Evolutionary conservation across 2,329 filamentous ascomycete genomes (phyloP), one percentile per base, ranked within the genome.

Genomic region (Diaporthe sp.): DNA sequence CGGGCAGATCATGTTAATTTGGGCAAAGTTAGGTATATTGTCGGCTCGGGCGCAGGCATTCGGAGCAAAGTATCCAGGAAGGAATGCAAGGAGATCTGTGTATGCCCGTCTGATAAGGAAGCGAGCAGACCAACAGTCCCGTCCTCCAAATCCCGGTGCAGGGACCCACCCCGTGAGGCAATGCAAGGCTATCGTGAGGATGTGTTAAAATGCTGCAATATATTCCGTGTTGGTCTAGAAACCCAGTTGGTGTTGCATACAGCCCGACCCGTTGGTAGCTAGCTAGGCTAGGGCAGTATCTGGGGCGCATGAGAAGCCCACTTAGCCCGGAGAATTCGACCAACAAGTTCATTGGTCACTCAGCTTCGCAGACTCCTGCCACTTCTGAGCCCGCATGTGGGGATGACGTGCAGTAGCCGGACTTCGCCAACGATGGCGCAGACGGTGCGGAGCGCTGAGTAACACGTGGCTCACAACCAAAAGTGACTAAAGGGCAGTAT

Each of bases 341-440:
- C 1, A 25, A 25, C 4, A 13, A 47, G 49, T 42, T 31, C 22
- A 65, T 73, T 73, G 58, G 71, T 34, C 47, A 31, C n/a, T 37
- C n/a, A 15, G 47, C 57, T 31, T 75, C 73, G 73, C 73, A 75
- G 39, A 71, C 37, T 75, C 31, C 37, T 75, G 65, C 73, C 73
- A 39, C 34, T 4, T 65, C 37, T 42, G 22, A 39, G 44, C 25
- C 15, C 10, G 15, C 34, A 10, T 74, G 71, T 55, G 71, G 71
- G 25, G 71, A 28, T 57, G 39, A 65, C 58, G 9, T 44, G 71
- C 71, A 73, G 39, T 72, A 72, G 57, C n/a, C 31, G 71, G 47
- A 31, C 49, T 55, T 70, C 34, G 34, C 42, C 44, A 57, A 28
- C 44, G 44, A 42, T 10, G 34, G 34, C 3, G 20, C 37, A 39